A percentile compares a stretch with the other conserved stretches of the same genome.
Evolutionary conservation across 192 early-diverging fungal species (phyloP).

Genomic region (Allomyces arbusculus): DNA sequence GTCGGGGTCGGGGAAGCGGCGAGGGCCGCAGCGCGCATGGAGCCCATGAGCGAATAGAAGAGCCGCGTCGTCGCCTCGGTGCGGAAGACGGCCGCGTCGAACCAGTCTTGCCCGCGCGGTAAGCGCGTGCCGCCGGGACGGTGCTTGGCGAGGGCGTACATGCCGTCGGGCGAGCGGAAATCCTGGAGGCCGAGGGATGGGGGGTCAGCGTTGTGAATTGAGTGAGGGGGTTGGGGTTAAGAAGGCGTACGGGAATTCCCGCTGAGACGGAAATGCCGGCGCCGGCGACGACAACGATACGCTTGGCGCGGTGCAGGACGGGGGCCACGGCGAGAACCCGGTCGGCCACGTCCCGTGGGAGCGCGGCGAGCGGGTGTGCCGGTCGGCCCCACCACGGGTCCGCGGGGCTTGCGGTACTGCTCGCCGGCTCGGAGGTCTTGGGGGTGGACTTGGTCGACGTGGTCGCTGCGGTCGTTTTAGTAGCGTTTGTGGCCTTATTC

Average conservation of each 20-base stretch:
- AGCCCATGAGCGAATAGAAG: conserved; percentile 72
- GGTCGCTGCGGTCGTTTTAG: too few species aligned
- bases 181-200: conserved; percentile 21
- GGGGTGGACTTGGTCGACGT: too few species aligned
- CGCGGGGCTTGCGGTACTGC: too few species aligned
- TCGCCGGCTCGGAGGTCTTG: too few species aligned
- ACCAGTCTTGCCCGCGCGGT: conserved; percentile 49
- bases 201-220: too few species aligned
- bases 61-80: conserved; percentile 37
- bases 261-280: conserved; percentile 75
- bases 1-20: conserved; percentile 60
- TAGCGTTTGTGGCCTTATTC: too few species aligned
- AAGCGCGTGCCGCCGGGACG: conserved; percentile 44
- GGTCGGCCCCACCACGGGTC: too few species aligned
- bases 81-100: conserved; percentile 63
- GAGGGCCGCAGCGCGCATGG: conserved; percentile 50
- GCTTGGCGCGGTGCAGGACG: conserved; percentile 10
- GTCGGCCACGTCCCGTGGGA: too few species aligned
- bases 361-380: too few species aligned
- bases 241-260: conserved; percentile 54
- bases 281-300: conserved; percentile 51
- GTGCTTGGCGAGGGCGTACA: conserved; percentile 64
- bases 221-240: background rate
- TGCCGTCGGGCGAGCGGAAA: conserved; percentile 59
- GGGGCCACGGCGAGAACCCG: background rate